Base-by-base conservation (phyloP, 805 yeast genomes). In the Barnettozyma siamensis region DNA sequence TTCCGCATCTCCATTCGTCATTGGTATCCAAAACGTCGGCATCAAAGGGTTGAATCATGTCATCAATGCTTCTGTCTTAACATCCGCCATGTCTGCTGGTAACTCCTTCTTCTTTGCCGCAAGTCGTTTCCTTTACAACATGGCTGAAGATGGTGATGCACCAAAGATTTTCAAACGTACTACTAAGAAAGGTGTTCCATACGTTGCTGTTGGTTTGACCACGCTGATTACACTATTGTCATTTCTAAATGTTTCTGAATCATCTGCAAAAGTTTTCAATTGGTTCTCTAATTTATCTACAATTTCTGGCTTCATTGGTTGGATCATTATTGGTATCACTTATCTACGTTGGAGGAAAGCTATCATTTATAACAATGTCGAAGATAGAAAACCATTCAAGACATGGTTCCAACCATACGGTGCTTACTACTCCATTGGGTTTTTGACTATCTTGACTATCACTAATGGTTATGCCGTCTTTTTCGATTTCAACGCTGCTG, bases 241-340 rank as follows among this genome's bases (percentile, higher is more conserved):
- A n/a, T 71, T 83, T 42, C 59, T 83, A 53, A 91, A 83, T 53
- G 62, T 80, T 40, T 70, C 80, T 30, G 66, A 70, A 35, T 63
- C 71, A 20, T 70, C 88, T 28, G 73, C 77, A n/a, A 68, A 70
- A 3, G 91, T 83, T 4, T 68, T 84, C 45, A 70, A 66, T 51
- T 84, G 91, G 89, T 70, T 84, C 34, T 74, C 81, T 41, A 81
- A 81, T 51, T 64, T 84, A 42, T 78, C 79, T 36, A 80, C 91
- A 7, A 78, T 29, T 10, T 29, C 31, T 29, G 78, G 37, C 80
- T 83, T 29, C 85, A 80, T 58, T 67, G 79, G 55, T 69, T 72
- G 53, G 80, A 76, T 58, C 81, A 75, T 64, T 66, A 75, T 83
- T 53, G 68, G 80, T 51, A 62, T 70, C 44, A 75, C 83, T 20